These are phyloP conservation scores for Fulvia fulva DNA, from an alignment of 2,329 filamentous ascomycete species.

Conservation along the genomic window DNA sequence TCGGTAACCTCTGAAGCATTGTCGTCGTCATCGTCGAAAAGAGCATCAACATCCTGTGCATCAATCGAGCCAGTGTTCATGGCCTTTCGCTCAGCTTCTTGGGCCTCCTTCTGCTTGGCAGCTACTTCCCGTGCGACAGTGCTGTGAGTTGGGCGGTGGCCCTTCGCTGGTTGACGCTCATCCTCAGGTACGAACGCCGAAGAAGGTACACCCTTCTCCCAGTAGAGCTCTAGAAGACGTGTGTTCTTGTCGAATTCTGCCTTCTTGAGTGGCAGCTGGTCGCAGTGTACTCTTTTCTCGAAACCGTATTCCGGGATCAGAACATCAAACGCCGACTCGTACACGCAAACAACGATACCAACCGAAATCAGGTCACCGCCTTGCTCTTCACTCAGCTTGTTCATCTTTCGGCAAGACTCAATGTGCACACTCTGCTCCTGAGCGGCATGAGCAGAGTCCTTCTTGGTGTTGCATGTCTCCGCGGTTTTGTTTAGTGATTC, in stretches of 20 bases:
- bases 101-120: conserved; percentile 75
- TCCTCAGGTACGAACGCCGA: conserved; percentile 96
- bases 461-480: conserved; percentile 97
- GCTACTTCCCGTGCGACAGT: conserved; percentile 78
- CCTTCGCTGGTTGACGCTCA: conserved; percentile 78
- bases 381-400: conserved; percentile 79
- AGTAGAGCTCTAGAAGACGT: conserved; percentile 91
- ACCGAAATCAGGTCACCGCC: conserved; percentile 92
- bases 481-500: conserved; percentile 87
- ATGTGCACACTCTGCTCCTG: conserved; percentile 99
- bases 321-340: conserved; percentile 97
- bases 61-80: conserved; percentile 94
- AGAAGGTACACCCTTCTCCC: conserved; percentile 98
- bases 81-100: conserved; percentile 87
- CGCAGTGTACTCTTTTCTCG: conserved; percentile 98
- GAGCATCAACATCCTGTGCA: conserved; percentile 86
- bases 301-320: conserved; percentile 98
- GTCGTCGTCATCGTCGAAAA: conserved; percentile 80
- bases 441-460: conserved; percentile 93
- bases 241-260: conserved; percentile 98
- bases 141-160: conserved; percentile 46
- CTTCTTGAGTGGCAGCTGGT: conserved; percentile 96
- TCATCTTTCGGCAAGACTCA: conserved; percentile 93
- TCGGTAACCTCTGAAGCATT: conserved; percentile 80
- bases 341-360: conserved; percentile 93